Base-by-base conservation (phyloP, 805 yeast genomes). In the Wickerhamomyces alni region DNA sequence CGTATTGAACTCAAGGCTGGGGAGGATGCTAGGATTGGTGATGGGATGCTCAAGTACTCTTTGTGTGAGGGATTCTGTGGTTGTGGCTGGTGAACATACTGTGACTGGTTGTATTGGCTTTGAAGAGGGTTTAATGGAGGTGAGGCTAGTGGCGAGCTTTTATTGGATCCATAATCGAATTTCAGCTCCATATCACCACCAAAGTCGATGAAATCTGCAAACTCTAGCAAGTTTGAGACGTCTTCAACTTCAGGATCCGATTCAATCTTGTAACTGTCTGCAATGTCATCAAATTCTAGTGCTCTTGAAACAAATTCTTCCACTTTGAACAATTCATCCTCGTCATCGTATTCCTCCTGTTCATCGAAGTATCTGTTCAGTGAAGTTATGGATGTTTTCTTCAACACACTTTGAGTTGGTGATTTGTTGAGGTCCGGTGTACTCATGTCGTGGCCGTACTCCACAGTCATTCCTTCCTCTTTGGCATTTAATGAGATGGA, bases 401-500 rank as follows among this genome's bases (percentile, higher is more conserved):
- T 56, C 38, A 65, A 42, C 28, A 63, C 65, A 37, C 67, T 61
- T 26, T 59, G 57, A 8, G 63, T 50, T 4, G 70, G 69, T 4
- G 67, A 61, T 38, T 62, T 62, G 9, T 51, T 46, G 28, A 59
- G 40, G 46, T 63, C 68, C 1, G 69, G 69, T 22, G 37, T 32
- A 17, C 33, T 34, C 2, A 18, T 17, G 2, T 41, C 53, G 18
- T 33, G 32, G 11, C 50, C 51, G n/a, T 40, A 12, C 26, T 69
- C 64, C n/a, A 75, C 62, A 35, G 63, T 55, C 75, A 73, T 73
- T 6, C 80, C 81, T 48, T 61, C 67, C 45, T 61, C 68, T 42
- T 61, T 63, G 8, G 70, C 70, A 34, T 67, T 66, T 2, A 57
- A 44, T 2, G 65, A 61, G 10, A 65, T 52, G 0, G 61, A 54